Conservation (phyloP, 1,139 yeast genomes). For the Zygotorulaspora mrakii region DNA sequence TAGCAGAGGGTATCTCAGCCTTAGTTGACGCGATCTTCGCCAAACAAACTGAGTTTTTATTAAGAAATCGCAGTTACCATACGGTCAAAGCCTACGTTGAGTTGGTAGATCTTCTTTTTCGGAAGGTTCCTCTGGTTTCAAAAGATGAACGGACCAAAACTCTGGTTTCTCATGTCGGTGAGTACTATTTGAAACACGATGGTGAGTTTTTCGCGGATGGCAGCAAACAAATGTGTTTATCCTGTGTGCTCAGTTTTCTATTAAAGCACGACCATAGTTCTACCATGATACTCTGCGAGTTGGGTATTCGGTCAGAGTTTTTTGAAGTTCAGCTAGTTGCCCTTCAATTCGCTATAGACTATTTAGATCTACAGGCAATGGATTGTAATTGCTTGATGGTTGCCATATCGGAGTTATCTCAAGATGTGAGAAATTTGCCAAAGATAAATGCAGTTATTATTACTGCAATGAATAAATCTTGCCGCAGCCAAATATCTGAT, state of each 20-base stretch:
- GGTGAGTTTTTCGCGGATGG: conserved; percentile 41
- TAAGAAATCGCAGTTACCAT: conserved; percentile 36
- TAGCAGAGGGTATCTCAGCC: conserved; percentile 4
- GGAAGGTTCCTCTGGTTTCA: conserved; percentile 1
- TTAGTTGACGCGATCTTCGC: conserved; percentile 20
- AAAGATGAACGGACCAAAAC: conserved; percentile 2
- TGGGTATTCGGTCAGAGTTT: conserved; percentile 40
- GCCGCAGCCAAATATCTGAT: conserved; percentile 21
- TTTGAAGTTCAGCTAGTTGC: conserved; percentile 51
- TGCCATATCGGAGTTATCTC: conserved; percentile 36
- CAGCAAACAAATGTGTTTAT: conserved; percentile 44
- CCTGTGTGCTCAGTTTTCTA: conserved; percentile 37
- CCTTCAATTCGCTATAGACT: conserved; percentile 35
- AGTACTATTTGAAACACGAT: conserved; percentile 35
- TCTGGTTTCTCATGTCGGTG: conserved; percentile 23
- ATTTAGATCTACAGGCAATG: conserved; percentile 18
- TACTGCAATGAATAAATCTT: conserved; percentile 38
- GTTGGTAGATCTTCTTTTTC: conserved; percentile 26
- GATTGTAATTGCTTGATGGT: conserved; percentile 18
- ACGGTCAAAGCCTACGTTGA: conserved; percentile 42
- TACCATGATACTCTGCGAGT: conserved; percentile 30
- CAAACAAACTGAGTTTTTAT: conserved; percentile 23
- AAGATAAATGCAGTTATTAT: conserved; percentile 45
- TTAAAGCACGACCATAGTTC: conserved; percentile 27
- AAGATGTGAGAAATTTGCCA: conserved; percentile 39